Conservation (phyloP, 1,284 basidiomycete species). For the Cryptococcus sp. region DNA sequence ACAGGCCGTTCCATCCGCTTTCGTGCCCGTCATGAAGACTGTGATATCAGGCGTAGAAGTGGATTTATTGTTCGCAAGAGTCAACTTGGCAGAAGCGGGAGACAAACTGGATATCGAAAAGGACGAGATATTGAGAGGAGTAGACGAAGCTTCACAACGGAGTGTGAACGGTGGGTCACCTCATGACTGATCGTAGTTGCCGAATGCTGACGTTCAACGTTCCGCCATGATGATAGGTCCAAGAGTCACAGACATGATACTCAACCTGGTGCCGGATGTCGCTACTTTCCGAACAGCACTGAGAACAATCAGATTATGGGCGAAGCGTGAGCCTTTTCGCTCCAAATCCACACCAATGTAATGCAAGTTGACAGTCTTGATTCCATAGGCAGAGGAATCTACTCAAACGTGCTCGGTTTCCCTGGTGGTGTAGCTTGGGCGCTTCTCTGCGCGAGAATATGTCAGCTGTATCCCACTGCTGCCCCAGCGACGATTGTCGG, state of each 20-base stretch:
- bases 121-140: conserved; percentile 84
- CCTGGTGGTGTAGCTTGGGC: conserved; percentile 99
- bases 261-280: conserved; percentile 92
- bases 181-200: neutral
- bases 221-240: conserved; percentile 64
- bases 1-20: conserved; percentile 92
- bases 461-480: conserved; percentile 95
- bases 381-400: conserved; percentile 80
- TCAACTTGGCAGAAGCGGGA: conserved; percentile 62
- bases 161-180: conserved; percentile 77
- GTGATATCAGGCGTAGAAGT: conserved; percentile 91
- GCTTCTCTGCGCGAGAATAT: conserved; percentile 96
- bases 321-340: conserved; percentile 66
- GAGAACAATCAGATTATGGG: conserved; percentile 97
- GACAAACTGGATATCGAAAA: conserved; percentile 88
- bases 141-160: conserved; percentile 92
- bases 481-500: conserved; percentile 93
- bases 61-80: conserved; percentile 84
- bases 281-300: conserved; percentile 91
- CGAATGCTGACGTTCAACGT: neutral
- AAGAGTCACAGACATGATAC: conserved; percentile 92
- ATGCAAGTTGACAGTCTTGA: neutral
- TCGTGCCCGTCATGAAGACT: conserved; percentile 90
- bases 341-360: neutral
- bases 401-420: conserved; percentile 97